Evolutionary conservation across 1,139 yeast species (phyloP), one percentile per base, ranked within the genome.

Genomic region (Waltiozyma solani): DNA sequence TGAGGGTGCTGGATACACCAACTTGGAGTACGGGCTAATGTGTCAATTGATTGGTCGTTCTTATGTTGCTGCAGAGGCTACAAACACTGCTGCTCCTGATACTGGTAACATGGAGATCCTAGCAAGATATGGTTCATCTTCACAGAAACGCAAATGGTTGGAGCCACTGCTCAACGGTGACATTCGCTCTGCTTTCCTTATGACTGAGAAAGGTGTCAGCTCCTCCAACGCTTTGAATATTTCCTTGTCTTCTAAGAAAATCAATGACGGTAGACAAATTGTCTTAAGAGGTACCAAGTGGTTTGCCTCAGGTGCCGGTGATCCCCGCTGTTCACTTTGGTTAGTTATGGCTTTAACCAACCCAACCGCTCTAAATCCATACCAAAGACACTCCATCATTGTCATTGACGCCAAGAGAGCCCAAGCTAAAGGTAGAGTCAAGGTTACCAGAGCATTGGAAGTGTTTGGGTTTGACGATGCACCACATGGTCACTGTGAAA

Each of bases 291-390:
- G 87, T 11, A 67, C 76, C 45, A 79, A 79, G 54, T 79, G 86
- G 86, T 79, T 79, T 69, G 80, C 83, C 2, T 74, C 83, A 0
- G 85, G 85, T 23, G 85, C 84, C 29, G 85, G 83, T 18, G 85
- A 79, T 55, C 84, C 84, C 20, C 66, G 81, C 41, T 70, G 78
- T 55, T 51, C 64, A 26, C 73, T 71, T 15, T 74, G 83, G 79
- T 63, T 79, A 39, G 72, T 75, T n/a, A 76, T 79, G 81, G 79
- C 82, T 46, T 68, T 76, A 54, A 77, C 83, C 5, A 57, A 56
- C 35, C 64, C 68, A 42, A 51, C 60, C 35, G 50, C 56, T 15
- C 48, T 51, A 17, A 51, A 57, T 36, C 59, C 65, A 14, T 76
- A 78, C 54, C 56, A 55, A 36, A 79, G 78, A 57, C 86, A 79